These are phyloP conservation scores for Penicillium antarcticum DNA, from an alignment of 495 filamentous ascomycete genomes.

Conservation along the genomic window DNA sequence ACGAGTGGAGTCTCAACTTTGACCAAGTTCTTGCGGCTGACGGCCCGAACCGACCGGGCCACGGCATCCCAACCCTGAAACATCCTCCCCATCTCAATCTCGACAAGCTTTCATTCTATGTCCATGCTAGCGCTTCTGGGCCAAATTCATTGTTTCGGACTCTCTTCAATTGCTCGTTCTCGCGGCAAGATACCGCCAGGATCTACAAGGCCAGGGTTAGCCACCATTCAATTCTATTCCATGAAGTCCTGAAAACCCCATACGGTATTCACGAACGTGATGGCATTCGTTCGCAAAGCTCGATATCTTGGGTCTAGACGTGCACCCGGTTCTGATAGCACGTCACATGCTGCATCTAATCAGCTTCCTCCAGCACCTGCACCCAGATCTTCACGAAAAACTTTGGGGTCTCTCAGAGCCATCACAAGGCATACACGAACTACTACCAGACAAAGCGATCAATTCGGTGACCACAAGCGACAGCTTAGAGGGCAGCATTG, in stretches of 20 bases:
- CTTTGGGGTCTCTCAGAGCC: slow-evolving; percentile 4
- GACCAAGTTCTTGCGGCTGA: no score
- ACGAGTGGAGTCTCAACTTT: no score
- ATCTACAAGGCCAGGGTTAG: slow-evolving; percentile 8
- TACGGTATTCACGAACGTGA: slow-evolving; percentile 10
- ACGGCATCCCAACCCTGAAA: no score
- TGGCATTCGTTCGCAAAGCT: background rate
- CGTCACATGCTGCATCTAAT: slow-evolving; percentile 8
- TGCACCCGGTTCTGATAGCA: slow-evolving; percentile 14
- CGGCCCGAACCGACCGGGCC: no score
- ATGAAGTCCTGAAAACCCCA: slow-evolving; percentile 6
- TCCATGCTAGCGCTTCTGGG: no score
- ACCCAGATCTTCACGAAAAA: background rate
- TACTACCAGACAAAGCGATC: slow-evolving; percentile 2
- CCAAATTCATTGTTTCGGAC: slow-evolving; percentile 1
- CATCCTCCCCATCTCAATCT: no score
- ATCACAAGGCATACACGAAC: background rate
- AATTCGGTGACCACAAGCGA: slow-evolving; percentile 7
- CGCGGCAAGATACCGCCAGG: slow-evolving; percentile 7
- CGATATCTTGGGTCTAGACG: background rate
- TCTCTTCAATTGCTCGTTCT: slow-evolving; percentile 8
- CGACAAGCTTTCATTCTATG: no score
- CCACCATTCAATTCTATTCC: background rate
- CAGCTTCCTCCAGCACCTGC: slow-evolving; percentile 7
- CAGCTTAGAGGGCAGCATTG: slow-evolving; percentile 10